Percentiles rank a stretch among this genome's conserved stretches.
Conservation (phyloP, 345 rosid species). For the Camelina hispida region DNA sequence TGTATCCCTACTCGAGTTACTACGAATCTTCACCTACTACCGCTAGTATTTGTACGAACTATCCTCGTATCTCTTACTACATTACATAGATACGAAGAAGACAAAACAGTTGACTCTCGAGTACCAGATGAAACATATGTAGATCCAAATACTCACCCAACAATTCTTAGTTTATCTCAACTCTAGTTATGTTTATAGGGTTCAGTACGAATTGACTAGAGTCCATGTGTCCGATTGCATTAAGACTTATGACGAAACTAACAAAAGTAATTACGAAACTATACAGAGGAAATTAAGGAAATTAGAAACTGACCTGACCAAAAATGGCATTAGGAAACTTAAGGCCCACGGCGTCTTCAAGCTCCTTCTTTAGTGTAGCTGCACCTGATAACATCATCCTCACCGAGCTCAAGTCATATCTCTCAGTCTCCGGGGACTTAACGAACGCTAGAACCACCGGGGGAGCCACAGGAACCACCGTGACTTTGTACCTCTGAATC, state of each 20-base stretch:
- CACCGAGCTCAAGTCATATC: slow-evolving; percentile 70
- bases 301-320: slow-evolving; percentile 71
- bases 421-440: slow-evolving; percentile 58
- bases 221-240: background rate
- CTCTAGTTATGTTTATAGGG: background rate
- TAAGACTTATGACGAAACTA: background rate
- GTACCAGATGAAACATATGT: slow-evolving; percentile 9
- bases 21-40: slow-evolving; percentile 27
- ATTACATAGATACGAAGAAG: background rate
- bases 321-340: slow-evolving; percentile 77
- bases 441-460: slow-evolving; percentile 74
- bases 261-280: background rate
- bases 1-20: background rate
- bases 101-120: background rate
- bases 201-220: background rate
- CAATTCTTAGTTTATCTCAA: background rate
- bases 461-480: slow-evolving; percentile 82
- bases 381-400: slow-evolving; percentile 76
- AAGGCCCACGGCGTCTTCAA: slow-evolving; percentile 73
- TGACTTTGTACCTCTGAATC: slow-evolving; percentile 62
- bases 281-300: background rate
- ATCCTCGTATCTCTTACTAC: background rate
- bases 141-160: background rate
- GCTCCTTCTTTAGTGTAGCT: slow-evolving; percentile 86
- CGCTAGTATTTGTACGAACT: slow-evolving; percentile 3